Evolutionary conservation across 805 yeast species (phyloP).

Genomic region (Lachancea mirantina): DNA sequence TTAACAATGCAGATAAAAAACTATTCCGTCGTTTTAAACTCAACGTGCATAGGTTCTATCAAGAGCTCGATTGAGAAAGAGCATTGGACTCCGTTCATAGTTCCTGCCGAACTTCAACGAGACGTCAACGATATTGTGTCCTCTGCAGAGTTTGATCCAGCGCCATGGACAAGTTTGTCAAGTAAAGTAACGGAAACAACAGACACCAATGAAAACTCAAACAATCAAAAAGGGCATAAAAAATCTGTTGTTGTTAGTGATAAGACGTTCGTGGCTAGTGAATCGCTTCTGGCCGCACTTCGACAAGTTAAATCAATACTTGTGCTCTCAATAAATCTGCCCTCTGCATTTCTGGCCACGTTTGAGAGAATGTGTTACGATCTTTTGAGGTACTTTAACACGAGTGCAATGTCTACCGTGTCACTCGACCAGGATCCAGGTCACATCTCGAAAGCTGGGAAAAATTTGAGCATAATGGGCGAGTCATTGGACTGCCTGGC

Average conservation of each 20-base stretch:
- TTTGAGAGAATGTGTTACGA: conserved; percentile 41
- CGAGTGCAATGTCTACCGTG: conserved; percentile 32
- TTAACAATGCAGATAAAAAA: conserved; percentile 58
- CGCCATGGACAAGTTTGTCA: conserved; percentile 40
- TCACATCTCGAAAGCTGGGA: conserved; percentile 21
- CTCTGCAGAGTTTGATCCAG: conserved; percentile 40
- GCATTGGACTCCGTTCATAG: conserved; percentile 71
- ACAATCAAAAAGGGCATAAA: conserved; percentile 26
- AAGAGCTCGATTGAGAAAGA: conserved; percentile 54
- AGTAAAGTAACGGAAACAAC: conserved; percentile 11
- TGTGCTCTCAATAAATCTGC: conserved; percentile 50
- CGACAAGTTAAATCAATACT: conserved; percentile 44
- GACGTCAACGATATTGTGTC: conserved; percentile 45
- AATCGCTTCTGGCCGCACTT: conserved; percentile 38
- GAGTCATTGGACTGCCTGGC: conserved; percentile 37
- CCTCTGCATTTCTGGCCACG: conserved; percentile 29
- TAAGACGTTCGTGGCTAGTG: conserved; percentile 51
- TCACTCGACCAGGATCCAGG: conserved; percentile 19
- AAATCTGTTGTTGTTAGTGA: conserved; percentile 44
- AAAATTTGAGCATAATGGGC: conserved; percentile 36
- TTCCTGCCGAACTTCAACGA: conserved; percentile 41
- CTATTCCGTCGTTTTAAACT: conserved; percentile 51
- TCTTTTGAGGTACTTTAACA: conserved; percentile 44
- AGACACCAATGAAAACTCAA: conserved; percentile 5
- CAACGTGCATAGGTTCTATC: conserved; percentile 40